Conservation (phyloP, 2,329 filamentous ascomycete genomes). For the Alternaria solani region DNA sequence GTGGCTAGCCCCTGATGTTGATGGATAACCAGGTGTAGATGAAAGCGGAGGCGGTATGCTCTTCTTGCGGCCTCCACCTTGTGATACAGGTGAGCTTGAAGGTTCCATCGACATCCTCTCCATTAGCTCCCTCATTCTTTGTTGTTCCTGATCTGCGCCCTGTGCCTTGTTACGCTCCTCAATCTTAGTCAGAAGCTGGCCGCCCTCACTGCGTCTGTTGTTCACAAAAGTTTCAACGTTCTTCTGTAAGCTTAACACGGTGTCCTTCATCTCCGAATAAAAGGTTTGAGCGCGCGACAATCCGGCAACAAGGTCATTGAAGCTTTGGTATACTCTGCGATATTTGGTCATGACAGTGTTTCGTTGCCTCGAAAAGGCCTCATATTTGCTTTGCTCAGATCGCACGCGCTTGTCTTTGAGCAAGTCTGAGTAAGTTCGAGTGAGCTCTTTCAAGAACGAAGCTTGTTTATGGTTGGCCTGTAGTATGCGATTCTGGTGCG, state of each 20-base stretch:
- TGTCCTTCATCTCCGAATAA: slow-evolving; percentile 96
- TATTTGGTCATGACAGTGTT: slow-evolving; percentile 84
- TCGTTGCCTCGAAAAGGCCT: slow-evolving; percentile 82
- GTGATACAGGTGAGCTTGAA: slow-evolving; percentile 45
- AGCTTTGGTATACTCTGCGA: slow-evolving; percentile 90
- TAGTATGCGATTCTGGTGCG: slow-evolving; percentile 87
- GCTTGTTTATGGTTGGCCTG: slow-evolving; percentile 97
- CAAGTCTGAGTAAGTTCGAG: slow-evolving; percentile 82
- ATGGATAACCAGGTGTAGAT: slow-evolving; percentile 44
- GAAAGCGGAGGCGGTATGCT: slow-evolving; percentile 54
- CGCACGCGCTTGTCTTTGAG: slow-evolving; percentile 93
- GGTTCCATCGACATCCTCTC: slow-evolving; percentile 89
- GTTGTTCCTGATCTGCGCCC: slow-evolving; percentile 82
- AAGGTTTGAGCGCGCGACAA: slow-evolving; percentile 88
- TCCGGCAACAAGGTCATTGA: slow-evolving; percentile 86
- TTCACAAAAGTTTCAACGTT: slow-evolving; percentile 98
- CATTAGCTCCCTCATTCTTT: slow-evolving; percentile 88
- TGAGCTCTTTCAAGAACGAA: slow-evolving; percentile 93
- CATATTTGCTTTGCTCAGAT: slow-evolving; percentile 94
- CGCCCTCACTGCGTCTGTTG: slow-evolving; percentile 89
- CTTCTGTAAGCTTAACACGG: slow-evolving; percentile 88
- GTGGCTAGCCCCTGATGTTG: slow-evolving; percentile 39
- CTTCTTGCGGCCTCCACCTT: slow-evolving; percentile 40
- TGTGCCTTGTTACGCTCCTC: slow-evolving; percentile 78
- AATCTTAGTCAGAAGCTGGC: slow-evolving; percentile 86